Evolutionary conservation across 768 basidiomycete genomes (phyloP).

Genomic region (Lactifluus echinatus): DNA sequence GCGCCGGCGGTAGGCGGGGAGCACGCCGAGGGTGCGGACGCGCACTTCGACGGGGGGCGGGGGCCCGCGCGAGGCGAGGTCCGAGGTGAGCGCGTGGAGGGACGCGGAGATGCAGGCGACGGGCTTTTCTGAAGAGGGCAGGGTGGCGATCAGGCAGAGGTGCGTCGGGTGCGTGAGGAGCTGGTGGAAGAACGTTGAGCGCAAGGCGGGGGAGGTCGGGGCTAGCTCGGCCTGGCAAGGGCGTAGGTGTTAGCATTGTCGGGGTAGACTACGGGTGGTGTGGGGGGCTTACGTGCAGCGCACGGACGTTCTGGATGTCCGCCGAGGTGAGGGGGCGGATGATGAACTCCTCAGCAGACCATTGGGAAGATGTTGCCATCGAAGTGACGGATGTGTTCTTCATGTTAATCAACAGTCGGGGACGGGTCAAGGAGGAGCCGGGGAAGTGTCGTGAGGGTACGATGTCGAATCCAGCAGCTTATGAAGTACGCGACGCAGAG

Average conservation of each 20-base stretch:
- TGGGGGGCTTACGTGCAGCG: constrained; percentile 11
- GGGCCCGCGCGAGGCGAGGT: constrained; percentile 29
- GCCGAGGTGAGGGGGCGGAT: constrained; percentile 17
- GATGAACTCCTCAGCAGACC: constrained; percentile 9
- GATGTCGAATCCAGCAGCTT: background rate
- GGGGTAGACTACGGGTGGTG: background rate
- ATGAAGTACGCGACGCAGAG: background rate
- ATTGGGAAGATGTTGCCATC: background rate
- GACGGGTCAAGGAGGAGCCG: background rate
- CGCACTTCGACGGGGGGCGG: constrained; percentile 42
- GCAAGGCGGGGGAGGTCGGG: constrained; percentile 4
- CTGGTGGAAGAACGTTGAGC: constrained; percentile 17
- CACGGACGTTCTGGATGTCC: constrained; percentile 14
- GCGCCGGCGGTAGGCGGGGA: constrained; percentile 35
- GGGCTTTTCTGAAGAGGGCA: constrained; percentile 11
- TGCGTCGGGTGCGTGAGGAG: constrained; percentile 16
- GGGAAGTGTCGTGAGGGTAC: background rate
- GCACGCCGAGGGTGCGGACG: constrained; percentile 46
- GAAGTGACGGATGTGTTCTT: constrained; percentile 9
- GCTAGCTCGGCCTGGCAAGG: background rate
- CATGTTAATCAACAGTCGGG: background rate
- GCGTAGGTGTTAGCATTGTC: background rate
- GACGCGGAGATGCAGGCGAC: constrained; percentile 15
- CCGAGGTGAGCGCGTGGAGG: constrained; percentile 24
- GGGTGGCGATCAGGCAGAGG: constrained; percentile 14